Percentiles rank a stretch among this genome's conserved stretches.
These are phyloP conservation scores for Pseudocercospora musae DNA, from an alignment of 2,329 filamentous ascomycete species.

Conservation along the genomic window DNA sequence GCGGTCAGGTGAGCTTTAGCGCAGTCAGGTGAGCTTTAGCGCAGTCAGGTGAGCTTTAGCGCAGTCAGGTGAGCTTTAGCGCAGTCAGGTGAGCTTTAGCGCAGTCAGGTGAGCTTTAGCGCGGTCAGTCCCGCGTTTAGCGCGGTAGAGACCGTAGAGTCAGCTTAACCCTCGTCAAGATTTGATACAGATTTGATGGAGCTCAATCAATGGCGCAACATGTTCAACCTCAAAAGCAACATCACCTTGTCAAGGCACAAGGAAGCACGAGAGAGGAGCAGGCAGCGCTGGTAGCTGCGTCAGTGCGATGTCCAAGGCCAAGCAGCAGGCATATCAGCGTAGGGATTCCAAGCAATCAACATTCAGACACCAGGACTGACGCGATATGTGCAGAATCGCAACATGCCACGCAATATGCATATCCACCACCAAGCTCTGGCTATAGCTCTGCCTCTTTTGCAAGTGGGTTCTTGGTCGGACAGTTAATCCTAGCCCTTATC, in stretches of 20 bases:
- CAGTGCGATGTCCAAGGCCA: constrained; percentile 35
- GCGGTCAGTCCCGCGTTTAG: too few species aligned
- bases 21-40: too few species aligned
- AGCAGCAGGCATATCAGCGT: constrained; percentile 33
- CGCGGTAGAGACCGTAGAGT: too few species aligned
- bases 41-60: too few species aligned
- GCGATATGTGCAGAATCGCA: constrained; percentile 16
- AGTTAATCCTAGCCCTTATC: constrained; percentile 85
- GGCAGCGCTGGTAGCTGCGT: constrained; percentile 9
- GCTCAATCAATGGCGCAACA: neutral
- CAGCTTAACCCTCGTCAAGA: too few species aligned
- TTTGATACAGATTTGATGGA: neutral
- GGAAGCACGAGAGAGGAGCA: neutral
- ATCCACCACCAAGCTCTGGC: constrained; percentile 8
- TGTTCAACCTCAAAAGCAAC: neutral
- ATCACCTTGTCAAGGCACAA: neutral
- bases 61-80: too few species aligned
- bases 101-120: too few species aligned
- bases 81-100: too few species aligned
- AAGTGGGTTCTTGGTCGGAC: constrained; percentile 87
- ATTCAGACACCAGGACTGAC: neutral
- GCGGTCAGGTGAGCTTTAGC: too few species aligned
- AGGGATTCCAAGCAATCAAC: neutral
- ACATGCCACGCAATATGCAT: constrained; percentile 18
- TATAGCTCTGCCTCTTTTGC: constrained; percentile 64